Conservation (phyloP, 2,329 filamentous ascomycete species). For the Cladorrhinum sp. region DNA sequence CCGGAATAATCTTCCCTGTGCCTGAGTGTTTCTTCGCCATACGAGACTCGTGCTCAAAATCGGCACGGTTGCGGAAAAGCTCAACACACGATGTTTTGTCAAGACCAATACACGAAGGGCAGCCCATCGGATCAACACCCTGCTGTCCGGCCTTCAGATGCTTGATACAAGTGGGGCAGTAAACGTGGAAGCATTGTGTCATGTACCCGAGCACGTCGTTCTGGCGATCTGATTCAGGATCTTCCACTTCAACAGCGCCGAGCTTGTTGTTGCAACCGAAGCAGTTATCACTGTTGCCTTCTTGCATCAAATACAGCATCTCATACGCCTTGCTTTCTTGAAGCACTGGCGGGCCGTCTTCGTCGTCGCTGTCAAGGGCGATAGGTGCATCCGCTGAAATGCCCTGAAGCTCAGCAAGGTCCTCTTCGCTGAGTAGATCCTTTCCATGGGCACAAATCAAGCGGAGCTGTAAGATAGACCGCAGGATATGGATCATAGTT, state of each 20-base stretch:
- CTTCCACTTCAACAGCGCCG: slow-evolving; percentile 52
- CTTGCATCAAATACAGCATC: slow-evolving; percentile 78
- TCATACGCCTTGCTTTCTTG: slow-evolving; percentile 75
- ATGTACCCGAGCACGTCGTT: slow-evolving; percentile 71
- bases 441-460: slow-evolving; percentile 92
- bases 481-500: slow-evolving; percentile 90
- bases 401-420: slow-evolving; percentile 76
- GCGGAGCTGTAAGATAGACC: slow-evolving; percentile 84
- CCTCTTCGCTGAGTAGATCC: slow-evolving; percentile 81
- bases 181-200: slow-evolving; percentile 81
- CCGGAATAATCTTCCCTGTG: slow-evolving; percentile 50
- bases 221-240: slow-evolving; percentile 56
- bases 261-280: slow-evolving; percentile 66
- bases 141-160: slow-evolving; percentile 50
- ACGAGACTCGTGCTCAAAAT: slow-evolving; percentile 52
- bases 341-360: slow-evolving; percentile 53
- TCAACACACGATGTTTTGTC: slow-evolving; percentile 60
- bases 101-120: slow-evolving; percentile 15
- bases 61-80: slow-evolving; percentile 62
- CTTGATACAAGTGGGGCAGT: slow-evolving; percentile 73
- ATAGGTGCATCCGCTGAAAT: slow-evolving; percentile 83
- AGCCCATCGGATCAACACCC: slow-evolving; percentile 3
- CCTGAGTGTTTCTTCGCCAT: slow-evolving; percentile 56
- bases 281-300: slow-evolving; percentile 76
- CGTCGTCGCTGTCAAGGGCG: slow-evolving; percentile 77